Percentiles rank a stretch among this genome's conserved stretches.
Conservation (phyloP, 768 basidiomycete species). For the Omphalotus guepiniiformis region DNA sequence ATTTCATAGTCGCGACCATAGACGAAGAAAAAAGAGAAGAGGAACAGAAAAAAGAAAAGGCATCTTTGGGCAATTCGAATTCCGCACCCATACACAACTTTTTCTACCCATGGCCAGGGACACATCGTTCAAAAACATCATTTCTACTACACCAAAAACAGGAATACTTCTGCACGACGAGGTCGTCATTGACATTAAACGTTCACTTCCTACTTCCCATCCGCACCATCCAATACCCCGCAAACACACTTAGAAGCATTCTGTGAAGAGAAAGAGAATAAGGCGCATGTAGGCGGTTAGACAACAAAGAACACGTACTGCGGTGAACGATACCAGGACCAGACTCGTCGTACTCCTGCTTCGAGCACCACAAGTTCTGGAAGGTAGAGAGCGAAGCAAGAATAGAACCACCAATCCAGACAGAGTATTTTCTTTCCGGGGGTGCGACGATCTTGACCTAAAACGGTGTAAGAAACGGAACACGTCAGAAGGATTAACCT, state of each 20-base stretch:
- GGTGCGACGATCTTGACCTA: slow-evolving; percentile 64
- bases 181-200: not conserved
- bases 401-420: slow-evolving; percentile 91
- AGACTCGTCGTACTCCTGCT: slow-evolving; percentile 88
- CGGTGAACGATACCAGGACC: slow-evolving; percentile 49
- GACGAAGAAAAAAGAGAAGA: too few species aligned
- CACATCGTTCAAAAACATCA: not conserved
- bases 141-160: not conserved
- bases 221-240: not conserved
- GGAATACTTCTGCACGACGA: not conserved
- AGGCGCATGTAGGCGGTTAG: not conserved
- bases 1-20: too few species aligned
- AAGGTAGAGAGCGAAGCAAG: slow-evolving; percentile 89
- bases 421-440: slow-evolving; percentile 71
- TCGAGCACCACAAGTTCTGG: slow-evolving; percentile 95
- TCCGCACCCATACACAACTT: too few species aligned
- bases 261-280: not conserved
- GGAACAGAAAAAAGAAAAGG: too few species aligned
- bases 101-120: too few species aligned
- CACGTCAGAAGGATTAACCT: not conserved
- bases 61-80: too few species aligned
- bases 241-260: slow-evolving; percentile 17
- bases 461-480: slow-evolving; percentile 5
- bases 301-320: slow-evolving; percentile 13
- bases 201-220: not conserved